These are phyloP conservation scores for Tilletia caries DNA, from an alignment of 1,284 basidiomycete species.

Conservation along the genomic window DNA sequence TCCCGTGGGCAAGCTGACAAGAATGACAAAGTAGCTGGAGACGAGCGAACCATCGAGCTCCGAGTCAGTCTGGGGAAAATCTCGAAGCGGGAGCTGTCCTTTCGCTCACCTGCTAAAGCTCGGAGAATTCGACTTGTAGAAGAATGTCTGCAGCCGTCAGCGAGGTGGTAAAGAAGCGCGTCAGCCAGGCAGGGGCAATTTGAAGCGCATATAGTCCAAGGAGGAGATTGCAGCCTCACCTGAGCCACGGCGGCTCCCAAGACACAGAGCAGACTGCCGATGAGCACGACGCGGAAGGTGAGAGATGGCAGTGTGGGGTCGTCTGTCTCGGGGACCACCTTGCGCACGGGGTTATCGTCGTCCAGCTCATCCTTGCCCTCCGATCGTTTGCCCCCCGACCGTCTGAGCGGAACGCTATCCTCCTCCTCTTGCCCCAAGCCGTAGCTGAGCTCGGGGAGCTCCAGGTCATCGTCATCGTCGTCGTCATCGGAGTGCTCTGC, in stretches of 20 bases:
- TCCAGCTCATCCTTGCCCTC: not conserved
- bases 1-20: constrained; percentile 58
- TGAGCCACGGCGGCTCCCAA: constrained; percentile 59
- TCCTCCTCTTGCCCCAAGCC: not conserved
- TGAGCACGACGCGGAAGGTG: constrained; percentile 58
- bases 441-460: constrained; percentile 1
- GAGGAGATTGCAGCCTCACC: constrained; percentile 27
- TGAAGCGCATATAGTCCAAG: not conserved
- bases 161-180: not conserved
- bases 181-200: no score
- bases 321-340: constrained; percentile 60
- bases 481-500: not conserved
- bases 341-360: constrained; percentile 36
- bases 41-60: constrained; percentile 48
- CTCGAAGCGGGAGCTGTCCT: not conserved
- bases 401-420: not conserved
- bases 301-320: constrained; percentile 59
- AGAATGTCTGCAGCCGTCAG: constrained; percentile 36
- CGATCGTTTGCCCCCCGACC: constrained; percentile 1
- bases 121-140: constrained; percentile 28
- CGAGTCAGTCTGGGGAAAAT: not conserved
- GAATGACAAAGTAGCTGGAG: constrained; percentile 60
- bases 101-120: constrained; percentile 11
- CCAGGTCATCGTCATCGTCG: constrained; percentile 5
- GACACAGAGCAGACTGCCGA: constrained; percentile 60